Percentiles rank a stretch among this genome's conserved stretches.
These are phyloP conservation scores for Cyberlindnera maritima DNA, from an alignment of 805 yeast species.

Conservation along the genomic window DNA sequence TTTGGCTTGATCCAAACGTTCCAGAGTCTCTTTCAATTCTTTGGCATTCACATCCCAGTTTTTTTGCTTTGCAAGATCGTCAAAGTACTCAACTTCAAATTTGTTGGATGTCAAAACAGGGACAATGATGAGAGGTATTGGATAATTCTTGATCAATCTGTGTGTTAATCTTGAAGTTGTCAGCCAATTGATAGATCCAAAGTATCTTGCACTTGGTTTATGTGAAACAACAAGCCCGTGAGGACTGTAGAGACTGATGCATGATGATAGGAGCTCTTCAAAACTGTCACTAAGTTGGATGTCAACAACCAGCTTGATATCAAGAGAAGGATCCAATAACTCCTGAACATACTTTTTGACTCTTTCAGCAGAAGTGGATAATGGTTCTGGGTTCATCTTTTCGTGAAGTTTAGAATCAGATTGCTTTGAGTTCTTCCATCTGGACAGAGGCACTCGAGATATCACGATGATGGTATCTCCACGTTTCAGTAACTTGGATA, in stretches of 20 bases:
- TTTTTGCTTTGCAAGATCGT: conserved; percentile 26
- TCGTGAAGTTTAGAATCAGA: background rate
- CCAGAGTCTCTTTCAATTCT: conserved; percentile 11
- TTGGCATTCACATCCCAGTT: conserved; percentile 5
- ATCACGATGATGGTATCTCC: conserved; percentile 69
- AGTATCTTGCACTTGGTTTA: conserved; percentile 41
- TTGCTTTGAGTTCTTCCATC: background rate
- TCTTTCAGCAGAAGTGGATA: conserved; percentile 2
- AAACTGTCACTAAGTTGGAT: conserved; percentile 53
- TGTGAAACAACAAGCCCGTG: conserved; percentile 54
- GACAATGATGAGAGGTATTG: conserved; percentile 64
- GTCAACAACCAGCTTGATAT: conserved; percentile 48
- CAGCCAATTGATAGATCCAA: conserved; percentile 54
- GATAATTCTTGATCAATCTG: conserved; percentile 59
- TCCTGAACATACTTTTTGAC: conserved; percentile 39
- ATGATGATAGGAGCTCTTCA: conserved; percentile 53
- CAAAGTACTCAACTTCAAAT: conserved; percentile 47
- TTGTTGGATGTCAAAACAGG: conserved; percentile 56
- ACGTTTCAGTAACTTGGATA: conserved; percentile 50
- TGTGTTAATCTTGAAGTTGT: conserved; percentile 60
- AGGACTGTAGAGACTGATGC: conserved; percentile 61
- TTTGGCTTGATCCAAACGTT: conserved; percentile 10
- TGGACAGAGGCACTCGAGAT: conserved; percentile 41
- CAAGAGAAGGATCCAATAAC: conserved; percentile 4
- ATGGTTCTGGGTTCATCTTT: conserved; percentile 1